A percentile compares a stretch with the other conserved stretches of the same genome.
These are phyloP conservation scores for Cystobasidium sp. DNA, from an alignment of 1,284 basidiomycete species.

Conservation along the genomic window DNA sequence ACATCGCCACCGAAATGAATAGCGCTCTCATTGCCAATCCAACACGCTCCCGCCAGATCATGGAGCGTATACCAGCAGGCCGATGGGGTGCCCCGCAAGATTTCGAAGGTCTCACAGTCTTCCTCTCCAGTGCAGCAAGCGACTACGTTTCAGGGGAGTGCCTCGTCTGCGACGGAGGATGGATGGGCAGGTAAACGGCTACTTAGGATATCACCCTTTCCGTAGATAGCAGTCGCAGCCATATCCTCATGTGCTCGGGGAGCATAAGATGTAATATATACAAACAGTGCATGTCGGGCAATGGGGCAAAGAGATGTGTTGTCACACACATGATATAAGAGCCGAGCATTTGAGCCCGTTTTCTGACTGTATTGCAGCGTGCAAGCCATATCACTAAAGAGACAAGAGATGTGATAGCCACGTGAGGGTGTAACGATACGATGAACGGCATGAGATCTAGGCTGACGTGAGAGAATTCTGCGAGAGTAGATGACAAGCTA, in stretches of 20 bases:
- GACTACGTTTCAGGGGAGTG: constrained; percentile 88
- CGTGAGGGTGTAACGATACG: no score
- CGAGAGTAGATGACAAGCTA: not conserved
- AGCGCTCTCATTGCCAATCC: constrained; percentile 75
- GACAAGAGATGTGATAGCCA: no score
- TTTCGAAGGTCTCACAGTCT: constrained; percentile 89
- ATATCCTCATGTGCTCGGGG: no score
- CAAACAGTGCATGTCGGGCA: no score
- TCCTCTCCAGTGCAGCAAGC: constrained; percentile 81
- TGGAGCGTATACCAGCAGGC: constrained; percentile 80
- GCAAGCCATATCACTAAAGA: no score
- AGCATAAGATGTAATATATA: no score
- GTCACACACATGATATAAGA: no score
- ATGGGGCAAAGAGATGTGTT: no score
- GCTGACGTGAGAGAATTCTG: not conserved
- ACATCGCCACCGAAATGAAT: constrained; percentile 91
- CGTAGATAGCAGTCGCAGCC: no score
- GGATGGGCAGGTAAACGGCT: constrained; percentile 48
- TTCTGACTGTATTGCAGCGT: no score
- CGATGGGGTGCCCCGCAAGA: constrained; percentile 87
- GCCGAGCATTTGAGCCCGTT: no score
- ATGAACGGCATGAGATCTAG: not conserved
- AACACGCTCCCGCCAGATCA: constrained; percentile 78
- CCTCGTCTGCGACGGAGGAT: constrained; percentile 56
- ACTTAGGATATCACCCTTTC: no score